Conservation (phyloP, 1,284 basidiomycete species). For the Cryptococcus floricola region DNA sequence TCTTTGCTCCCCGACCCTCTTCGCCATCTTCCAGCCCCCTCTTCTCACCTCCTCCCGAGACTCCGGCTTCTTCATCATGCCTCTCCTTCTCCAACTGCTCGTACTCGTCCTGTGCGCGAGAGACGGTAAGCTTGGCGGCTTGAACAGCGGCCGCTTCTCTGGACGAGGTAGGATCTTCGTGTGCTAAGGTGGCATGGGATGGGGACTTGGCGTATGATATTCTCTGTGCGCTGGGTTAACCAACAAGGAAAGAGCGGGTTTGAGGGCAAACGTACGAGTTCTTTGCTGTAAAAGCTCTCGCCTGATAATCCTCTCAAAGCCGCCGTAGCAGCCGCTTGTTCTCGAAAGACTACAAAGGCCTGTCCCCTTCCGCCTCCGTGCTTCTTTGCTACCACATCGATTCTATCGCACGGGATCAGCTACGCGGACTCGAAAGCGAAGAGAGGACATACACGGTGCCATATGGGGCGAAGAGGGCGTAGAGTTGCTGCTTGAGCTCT, state of each 20-base stretch:
- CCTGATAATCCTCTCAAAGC: conserved; percentile 87
- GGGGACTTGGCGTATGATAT: conserved; percentile 83
- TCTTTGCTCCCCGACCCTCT: conserved; percentile 20
- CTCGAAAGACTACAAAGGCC: conserved; percentile 92
- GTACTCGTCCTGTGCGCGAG: conserved; percentile 52
- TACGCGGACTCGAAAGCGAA: not conserved
- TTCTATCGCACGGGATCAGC: conserved; percentile 29
- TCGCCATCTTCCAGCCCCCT: conserved; percentile 60
- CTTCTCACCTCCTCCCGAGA: conserved; percentile 29
- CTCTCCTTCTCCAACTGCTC: conserved; percentile 59
- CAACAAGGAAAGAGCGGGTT: not conserved
- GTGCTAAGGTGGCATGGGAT: conserved; percentile 69
- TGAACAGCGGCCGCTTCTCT: conserved; percentile 53
- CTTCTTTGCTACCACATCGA: conserved; percentile 93
- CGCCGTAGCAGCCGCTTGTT: conserved; percentile 79
- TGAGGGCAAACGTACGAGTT: conserved; percentile 27
- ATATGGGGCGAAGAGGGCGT: conserved; percentile 86
- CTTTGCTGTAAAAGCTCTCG: conserved; percentile 70
- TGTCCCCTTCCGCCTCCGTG: conserved; percentile 80
- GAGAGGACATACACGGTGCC: conserved; percentile 62
- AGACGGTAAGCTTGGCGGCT: conserved; percentile 47
- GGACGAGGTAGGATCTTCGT: conserved; percentile 57
- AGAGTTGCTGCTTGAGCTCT: conserved; percentile 79
- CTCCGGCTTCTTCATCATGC: conserved; percentile 58
- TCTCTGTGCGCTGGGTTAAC: conserved; percentile 54